phyloP scores from a whole-genome alignment of 148 eudicot genomes.

The Cornus controversa region DNA sequence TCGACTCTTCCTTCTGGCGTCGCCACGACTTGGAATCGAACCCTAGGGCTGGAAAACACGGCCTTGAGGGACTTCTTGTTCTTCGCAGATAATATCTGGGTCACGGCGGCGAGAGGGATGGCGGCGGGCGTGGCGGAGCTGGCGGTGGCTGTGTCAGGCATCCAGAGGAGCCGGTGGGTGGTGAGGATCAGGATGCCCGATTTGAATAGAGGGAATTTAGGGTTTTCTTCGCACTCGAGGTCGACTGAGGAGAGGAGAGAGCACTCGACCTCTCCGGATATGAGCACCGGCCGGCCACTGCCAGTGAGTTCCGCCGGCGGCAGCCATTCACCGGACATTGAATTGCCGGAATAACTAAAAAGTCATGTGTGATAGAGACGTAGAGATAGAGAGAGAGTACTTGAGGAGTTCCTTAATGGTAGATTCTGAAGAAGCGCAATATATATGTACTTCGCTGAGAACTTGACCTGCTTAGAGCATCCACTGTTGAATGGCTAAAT shows the following conservation, averaged over 20 bases:
- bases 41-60: constrained; percentile 64
- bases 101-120: constrained; percentile 55
- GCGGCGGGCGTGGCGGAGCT: constrained; percentile 18
- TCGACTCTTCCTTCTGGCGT: constrained; percentile 49
- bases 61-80: constrained; percentile 77
- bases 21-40: constrained; percentile 51
- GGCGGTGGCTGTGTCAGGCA: constrained; percentile 25
- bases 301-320: constrained; percentile 59
- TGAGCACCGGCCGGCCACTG: constrained; percentile 59
- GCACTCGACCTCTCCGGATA: constrained; percentile 61
- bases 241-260: constrained; percentile 67
- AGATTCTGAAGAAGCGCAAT: too few relatives aligned
- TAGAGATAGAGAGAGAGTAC: neutral
- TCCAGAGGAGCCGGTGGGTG: constrained; percentile 79
- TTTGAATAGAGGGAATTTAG: constrained; percentile 38
- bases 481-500: too few relatives aligned
- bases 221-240: constrained; percentile 47
- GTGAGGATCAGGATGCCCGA: constrained; percentile 73
- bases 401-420: neutral
- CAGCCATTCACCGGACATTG: constrained; percentile 56
- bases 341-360: neutral
- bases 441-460: neutral
- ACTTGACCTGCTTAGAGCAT: too few relatives aligned
- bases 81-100: constrained; percentile 55
- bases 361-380: neutral